These are phyloP conservation scores for Heritiera fomes DNA, from an alignment of 345 rosid species.

Conservation along the genomic window DNA sequence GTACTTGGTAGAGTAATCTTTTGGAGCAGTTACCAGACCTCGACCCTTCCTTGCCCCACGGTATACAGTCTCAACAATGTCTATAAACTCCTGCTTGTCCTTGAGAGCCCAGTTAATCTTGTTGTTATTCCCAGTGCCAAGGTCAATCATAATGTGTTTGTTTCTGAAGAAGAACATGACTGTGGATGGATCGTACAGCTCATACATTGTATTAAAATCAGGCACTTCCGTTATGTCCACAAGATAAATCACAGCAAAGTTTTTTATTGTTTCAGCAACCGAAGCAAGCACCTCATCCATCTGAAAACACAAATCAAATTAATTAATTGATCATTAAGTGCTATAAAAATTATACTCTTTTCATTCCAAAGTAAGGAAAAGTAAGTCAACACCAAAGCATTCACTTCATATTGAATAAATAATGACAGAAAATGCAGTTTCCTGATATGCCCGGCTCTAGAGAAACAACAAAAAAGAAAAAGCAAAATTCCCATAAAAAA, in stretches of 20 bases:
- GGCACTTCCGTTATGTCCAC: constrained; percentile 91
- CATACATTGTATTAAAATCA: constrained; percentile 94
- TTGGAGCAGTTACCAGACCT: constrained; percentile 92
- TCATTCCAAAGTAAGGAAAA: neutral
- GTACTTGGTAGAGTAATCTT: constrained; percentile 95
- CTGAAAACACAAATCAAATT: constrained; percentile 32
- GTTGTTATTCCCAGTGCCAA: constrained; percentile 96
- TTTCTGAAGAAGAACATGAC: constrained; percentile 98
- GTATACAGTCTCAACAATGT: constrained; percentile 82
- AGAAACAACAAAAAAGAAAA: neutral
- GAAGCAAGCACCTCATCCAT: constrained; percentile 92
- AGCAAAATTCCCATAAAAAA: neutral
- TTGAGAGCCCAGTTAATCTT: constrained; percentile 97
- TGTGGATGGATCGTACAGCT: constrained; percentile 87
- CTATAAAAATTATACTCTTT: neutral
- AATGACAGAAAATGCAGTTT: neutral
- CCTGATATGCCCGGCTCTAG: neutral
- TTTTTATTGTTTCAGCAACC: constrained; percentile 92
- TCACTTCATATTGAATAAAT: neutral
- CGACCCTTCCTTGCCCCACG: constrained; percentile 93
- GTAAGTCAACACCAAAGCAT: neutral
- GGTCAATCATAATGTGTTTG: constrained; percentile 96
- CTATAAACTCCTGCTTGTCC: constrained; percentile 97
- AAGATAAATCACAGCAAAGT: constrained; percentile 92
- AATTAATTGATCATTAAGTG: neutral